Conservation (phyloP, 495 filamentous ascomycete genomes). For the Aspergillus conjunctus region DNA sequence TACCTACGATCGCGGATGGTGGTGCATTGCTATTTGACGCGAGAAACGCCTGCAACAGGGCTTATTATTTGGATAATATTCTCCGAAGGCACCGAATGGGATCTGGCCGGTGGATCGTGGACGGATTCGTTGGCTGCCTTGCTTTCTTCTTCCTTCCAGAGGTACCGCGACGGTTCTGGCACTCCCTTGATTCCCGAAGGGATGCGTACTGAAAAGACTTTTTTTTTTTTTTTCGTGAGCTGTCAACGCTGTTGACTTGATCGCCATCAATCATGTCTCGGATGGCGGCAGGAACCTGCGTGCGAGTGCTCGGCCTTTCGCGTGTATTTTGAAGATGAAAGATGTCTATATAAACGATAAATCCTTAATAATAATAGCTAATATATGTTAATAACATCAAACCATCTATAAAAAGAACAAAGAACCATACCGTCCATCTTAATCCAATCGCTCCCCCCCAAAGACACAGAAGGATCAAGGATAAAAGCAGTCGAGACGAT, state of each 20-base stretch:
- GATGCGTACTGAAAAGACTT: background rate
- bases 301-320: no score
- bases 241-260: conserved; percentile 8
- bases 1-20: background rate
- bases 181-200: conserved; percentile 7
- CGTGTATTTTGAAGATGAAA: no score
- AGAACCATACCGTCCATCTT: background rate
- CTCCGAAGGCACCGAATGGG: conserved; percentile 14
- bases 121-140: conserved; percentile 15
- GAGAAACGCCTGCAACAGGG: background rate
- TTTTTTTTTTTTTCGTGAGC: background rate
- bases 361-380: no score
- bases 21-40: conserved; percentile 11
- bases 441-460: background rate
- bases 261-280: background rate
- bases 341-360: no score
- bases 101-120: background rate
- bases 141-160: background rate
- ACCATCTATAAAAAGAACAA: background rate
- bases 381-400: no score
- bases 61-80: background rate
- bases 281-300: background rate
- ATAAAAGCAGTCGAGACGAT: no score
- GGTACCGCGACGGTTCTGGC: background rate
- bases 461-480: no score